Evolutionary conservation across 345 rosid species (phyloP), one percentile per base, ranked within the genome.

Genomic region (Populus ilicifolia): DNA sequence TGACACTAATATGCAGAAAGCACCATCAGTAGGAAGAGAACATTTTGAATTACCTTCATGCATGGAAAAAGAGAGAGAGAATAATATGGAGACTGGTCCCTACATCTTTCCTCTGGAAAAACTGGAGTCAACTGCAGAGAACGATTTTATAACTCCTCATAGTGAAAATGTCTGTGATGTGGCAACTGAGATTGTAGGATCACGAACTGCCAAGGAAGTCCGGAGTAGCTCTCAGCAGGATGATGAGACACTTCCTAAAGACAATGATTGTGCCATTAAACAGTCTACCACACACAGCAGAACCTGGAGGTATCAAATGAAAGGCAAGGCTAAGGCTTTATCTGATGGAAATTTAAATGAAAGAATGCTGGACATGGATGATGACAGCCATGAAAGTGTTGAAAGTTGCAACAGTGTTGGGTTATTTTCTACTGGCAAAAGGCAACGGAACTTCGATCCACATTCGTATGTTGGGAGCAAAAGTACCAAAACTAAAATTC

Each of bases 351-450:
- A 85, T 78, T 70, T 75, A 71, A 77, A 77, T 77, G 91, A 78
- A 82, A 84, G 70, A 78, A 78, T 72, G 78, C 66, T 70, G 25
- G 79, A 86, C 80, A 87, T 85, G 72, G 87, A 83, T 1, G 82
- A 89, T 72, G 90, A 83, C 77, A 96, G 98, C 83, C 85, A 86
- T 54, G 97, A 89, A 83, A 96, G 98, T 80, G 96, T 90, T 39
- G 99, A 96, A 82, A 93, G 98, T 75, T 93, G 97, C 75, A 91
- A 87, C 43, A 89, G 90, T 67, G 77, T 89, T 13, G 84, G 92
- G 71, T 75, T 83, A 66, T 76, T 82, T 70, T 81, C 84, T 25
- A 78, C 83, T 17, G 88, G 92, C 43, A 88, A 88, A 80, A 90
- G 84, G 81, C 78, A 81, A 71, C 20, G 86, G 84, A 83, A 83